Evolutionary conservation across 2,329 filamentous ascomycete species (phyloP).

Genomic region (Ilyonectria sp.): DNA sequence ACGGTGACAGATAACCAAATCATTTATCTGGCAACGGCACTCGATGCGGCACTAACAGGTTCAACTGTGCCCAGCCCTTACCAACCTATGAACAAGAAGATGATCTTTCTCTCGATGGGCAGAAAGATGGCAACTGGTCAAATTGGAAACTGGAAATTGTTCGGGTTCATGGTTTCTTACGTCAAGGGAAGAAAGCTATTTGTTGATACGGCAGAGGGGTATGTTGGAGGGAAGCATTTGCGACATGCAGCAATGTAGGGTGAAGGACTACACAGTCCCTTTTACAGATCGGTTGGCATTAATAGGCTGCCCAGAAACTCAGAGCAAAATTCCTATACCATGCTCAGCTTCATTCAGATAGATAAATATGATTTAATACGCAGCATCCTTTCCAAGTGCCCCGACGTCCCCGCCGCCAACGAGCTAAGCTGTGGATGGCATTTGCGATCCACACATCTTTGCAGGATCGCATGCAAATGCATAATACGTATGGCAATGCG

Average conservation of each 20-base stretch:
- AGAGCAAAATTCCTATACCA: background rate
- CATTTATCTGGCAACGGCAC: conserved; percentile 50
- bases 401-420: too few species aligned
- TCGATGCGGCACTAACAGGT: conserved; percentile 47
- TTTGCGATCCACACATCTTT: background rate
- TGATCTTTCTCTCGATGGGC: conserved; percentile 50
- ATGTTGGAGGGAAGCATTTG: conserved; percentile 49
- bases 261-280: background rate
- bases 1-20: conserved; percentile 52
- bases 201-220: conserved; percentile 50
- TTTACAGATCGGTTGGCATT: background rate
- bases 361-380: too few species aligned
- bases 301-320: too few species aligned
- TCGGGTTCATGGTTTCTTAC: conserved; percentile 50
- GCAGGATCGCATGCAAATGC: background rate
- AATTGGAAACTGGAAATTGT: conserved; percentile 53
- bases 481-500: background rate
- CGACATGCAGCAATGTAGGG: conserved; percentile 48
- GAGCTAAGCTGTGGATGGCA: too few species aligned
- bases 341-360: too few species aligned
- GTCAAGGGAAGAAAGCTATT: conserved; percentile 54
- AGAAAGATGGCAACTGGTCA: conserved; percentile 51
- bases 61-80: conserved; percentile 33
- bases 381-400: too few species aligned
- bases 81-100: conserved; percentile 42